A percentile compares a stretch with the other conserved stretches of the same genome.
phyloP scores from a whole-genome alignment of 2,329 filamentous ascomycete species.

The Plectosphaerella sp. region DNA sequence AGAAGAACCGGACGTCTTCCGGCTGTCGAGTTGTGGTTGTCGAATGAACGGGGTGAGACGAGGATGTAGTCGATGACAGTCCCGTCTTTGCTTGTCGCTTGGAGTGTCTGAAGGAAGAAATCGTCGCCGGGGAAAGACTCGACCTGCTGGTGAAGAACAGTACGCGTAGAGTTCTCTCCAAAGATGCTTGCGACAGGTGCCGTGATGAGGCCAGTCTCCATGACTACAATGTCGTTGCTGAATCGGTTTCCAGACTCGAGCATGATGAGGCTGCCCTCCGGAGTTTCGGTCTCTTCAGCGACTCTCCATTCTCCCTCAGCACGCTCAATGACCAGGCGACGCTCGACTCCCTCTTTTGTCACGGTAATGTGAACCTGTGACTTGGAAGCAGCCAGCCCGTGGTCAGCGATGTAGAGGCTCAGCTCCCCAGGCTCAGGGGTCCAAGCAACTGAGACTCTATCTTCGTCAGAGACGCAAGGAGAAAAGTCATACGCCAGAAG shows the following conservation, averaged over 20 bases:
- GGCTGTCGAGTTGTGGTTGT: not conserved
- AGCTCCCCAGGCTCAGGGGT: not conserved
- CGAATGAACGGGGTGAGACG: not conserved
- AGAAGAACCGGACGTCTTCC: not conserved
- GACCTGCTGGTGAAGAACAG: not conserved
- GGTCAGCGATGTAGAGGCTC: not conserved
- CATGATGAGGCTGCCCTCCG: not conserved
- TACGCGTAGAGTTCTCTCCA: not conserved
- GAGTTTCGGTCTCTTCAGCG: not conserved
- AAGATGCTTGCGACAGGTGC: not conserved
- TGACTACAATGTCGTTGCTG: not conserved
- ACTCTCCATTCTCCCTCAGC: not conserved
- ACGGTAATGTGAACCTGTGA: not conserved
- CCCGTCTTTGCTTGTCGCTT: not conserved
- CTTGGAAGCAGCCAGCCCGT: not conserved
- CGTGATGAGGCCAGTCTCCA: not conserved
- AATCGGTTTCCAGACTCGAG: not conserved
- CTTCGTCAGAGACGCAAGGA: not conserved
- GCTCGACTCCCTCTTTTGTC: not conserved
- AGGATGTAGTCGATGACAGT: conserved; percentile 2
- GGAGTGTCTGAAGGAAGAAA: not conserved
- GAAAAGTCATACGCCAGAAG: not conserved
- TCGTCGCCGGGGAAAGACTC: not conserved
- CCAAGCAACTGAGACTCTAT: not conserved
- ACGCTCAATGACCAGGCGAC: not conserved